Conservation (phyloP, 2,329 filamentous ascomycete genomes). For the Trichothecium sympodiale region DNA sequence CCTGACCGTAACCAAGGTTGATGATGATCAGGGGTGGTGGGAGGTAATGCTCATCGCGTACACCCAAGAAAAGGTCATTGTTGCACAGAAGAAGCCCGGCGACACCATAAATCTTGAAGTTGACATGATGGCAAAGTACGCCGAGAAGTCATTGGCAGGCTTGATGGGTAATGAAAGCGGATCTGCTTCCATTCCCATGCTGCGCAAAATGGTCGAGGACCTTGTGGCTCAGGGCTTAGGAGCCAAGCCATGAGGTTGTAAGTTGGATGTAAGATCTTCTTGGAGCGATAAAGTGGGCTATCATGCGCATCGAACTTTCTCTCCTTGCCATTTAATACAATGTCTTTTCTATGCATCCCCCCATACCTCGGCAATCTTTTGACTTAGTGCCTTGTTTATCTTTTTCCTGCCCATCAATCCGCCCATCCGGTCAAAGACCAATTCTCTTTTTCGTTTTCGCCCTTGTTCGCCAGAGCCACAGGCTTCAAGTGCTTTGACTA, state of each 20-base stretch:
- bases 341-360: constrained; percentile 30
- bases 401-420: constrained; percentile 57
- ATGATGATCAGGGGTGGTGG: constrained; percentile 72
- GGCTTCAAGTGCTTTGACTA: constrained; percentile 57
- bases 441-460: constrained; percentile 44
- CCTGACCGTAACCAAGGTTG: constrained; percentile 78
- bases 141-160: constrained; percentile 78
- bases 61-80: constrained; percentile 84
- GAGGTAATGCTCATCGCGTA: constrained; percentile 98
- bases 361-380: constrained; percentile 65
- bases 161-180: constrained; percentile 46
- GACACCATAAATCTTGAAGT: constrained; percentile 88
- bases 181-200: constrained; percentile 39
- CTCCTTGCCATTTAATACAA: background rate
- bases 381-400: constrained; percentile 52
- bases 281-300: background rate
- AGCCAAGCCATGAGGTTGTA: constrained; percentile 10
- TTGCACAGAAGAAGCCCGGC: constrained; percentile 65
- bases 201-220: constrained; percentile 63
- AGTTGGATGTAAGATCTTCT: background rate
- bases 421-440: constrained; percentile 47
- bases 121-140: constrained; percentile 77
- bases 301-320: background rate
- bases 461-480: constrained; percentile 37
- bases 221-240: constrained; percentile 57